phyloP scores from a whole-genome alignment of 371 early-diverging fungal species.

The Nematocida ironsii region DNA sequence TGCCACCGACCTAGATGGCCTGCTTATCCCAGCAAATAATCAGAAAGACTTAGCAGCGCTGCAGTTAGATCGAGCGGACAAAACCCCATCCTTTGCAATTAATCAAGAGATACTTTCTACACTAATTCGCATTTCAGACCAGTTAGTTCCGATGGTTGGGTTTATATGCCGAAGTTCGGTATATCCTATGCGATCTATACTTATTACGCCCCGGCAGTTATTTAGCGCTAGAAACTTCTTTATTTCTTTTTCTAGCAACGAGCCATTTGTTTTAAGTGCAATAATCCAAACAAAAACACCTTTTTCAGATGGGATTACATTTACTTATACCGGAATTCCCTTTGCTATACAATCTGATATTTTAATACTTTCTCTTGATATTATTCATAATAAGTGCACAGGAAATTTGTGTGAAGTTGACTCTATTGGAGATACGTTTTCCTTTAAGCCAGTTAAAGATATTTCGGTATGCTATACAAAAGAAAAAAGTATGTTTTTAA shows the following conservation, averaged over 20 bases:
- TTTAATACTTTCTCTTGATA: background rate
- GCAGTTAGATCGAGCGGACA: too few species aligned
- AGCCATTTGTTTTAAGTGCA: background rate
- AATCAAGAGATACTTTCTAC: background rate
- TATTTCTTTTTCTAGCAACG: background rate
- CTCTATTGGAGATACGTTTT: conserved; percentile 3
- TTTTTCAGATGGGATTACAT: background rate
- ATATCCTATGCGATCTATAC: background rate
- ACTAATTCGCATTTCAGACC: conserved; percentile 8
- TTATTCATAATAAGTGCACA: background rate
- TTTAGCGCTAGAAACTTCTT: conserved; percentile 4
- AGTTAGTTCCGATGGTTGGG: background rate
- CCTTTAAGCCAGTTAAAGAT: background rate
- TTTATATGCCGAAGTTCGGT: background rate
- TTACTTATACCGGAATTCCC: conserved; percentile 4
- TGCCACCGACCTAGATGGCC: too few species aligned
- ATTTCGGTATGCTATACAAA: background rate
- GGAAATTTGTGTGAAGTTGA: background rate
- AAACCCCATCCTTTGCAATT: background rate
- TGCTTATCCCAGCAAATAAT: too few species aligned
- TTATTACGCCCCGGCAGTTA: conserved; percentile 7
- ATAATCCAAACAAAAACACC: conserved; percentile 8
- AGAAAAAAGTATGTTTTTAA: background rate
- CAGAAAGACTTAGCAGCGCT: too few species aligned
- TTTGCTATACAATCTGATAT: background rate